phyloP scores from a whole-genome alignment of 139 green algal species.

The Coelastrella sp. region DNA sequence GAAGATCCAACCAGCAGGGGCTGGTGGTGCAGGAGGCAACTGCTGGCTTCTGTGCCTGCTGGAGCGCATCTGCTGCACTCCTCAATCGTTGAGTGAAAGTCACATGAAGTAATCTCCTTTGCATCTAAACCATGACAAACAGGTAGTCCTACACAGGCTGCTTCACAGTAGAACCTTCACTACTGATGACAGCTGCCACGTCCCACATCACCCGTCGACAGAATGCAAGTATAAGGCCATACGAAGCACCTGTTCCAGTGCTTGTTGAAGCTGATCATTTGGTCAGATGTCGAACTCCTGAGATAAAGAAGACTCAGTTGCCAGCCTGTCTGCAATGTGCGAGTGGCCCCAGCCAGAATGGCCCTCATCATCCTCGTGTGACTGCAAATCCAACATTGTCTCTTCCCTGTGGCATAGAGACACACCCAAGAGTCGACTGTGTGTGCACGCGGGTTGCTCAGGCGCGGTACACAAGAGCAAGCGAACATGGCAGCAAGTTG shows the following conservation, averaged over 20 bases:
- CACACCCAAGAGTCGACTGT: not conserved
- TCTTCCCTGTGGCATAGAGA: not conserved
- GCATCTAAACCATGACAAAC: too few relatives aligned
- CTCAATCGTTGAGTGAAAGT: not conserved
- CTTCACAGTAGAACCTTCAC: too few relatives aligned
- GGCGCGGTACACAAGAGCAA: not conserved
- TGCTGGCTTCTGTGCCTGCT: not conserved
- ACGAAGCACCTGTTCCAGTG: not conserved
- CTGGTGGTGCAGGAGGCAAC: not conserved
- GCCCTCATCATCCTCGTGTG: not conserved
- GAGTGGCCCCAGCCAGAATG: not conserved
- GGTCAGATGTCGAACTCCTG: not conserved
- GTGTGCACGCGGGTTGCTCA: not conserved
- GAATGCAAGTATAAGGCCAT: not conserved
- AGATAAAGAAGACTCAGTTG: not conserved
- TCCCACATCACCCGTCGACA: too few relatives aligned
- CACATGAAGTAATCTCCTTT: too few relatives aligned
- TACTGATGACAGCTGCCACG: too few relatives aligned
- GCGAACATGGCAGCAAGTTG: too few relatives aligned
- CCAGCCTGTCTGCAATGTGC: not conserved
- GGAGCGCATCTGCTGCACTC: not conserved
- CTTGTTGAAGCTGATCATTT: not conserved
- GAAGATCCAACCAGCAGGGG: not conserved
- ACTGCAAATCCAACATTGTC: not conserved
- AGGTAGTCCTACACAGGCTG: too few relatives aligned